Evolutionary conservation across 208 protist species (phyloP), one percentile per base, ranked within the genome.

Genomic region (Trypanosoma scelopori): DNA sequence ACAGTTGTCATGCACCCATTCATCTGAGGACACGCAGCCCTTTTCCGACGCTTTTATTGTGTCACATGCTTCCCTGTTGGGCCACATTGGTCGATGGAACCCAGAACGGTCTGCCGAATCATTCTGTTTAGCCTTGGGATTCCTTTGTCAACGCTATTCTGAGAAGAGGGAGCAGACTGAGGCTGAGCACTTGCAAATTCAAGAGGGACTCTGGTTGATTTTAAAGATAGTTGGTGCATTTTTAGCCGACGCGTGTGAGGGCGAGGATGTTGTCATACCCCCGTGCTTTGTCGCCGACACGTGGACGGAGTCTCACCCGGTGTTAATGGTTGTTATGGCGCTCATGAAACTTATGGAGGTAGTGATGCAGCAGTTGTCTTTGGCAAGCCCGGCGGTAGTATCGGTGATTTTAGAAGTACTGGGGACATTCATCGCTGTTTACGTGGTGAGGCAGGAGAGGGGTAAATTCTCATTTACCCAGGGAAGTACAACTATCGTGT

Each of bases 191-290:
- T 25, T 67, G 27, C 53, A 66, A 50, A 76, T 90, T 51, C 60
- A 69, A 45, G 88, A 94, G 68, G 63, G 65, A 23, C 37, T 87
- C 28, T 91, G 85, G 89, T 65, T 82, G 18, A 56, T 88, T 18
- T 58, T 92, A n/a, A 85, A 75, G 39, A 47, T 92, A 20, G 63
- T 78, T 22, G 51, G 53, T 42, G 80, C 75, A 43, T 93, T 93
- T 55, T 66, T 95, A 20, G 79, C 80, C 0, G 89, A 95, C 50
- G 65, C 74, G 7, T 64, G 70, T 15, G 84, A 92, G 18, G 84
- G 86, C 32, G 89, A 95, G 71, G 61, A 82, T 48, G 65, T 82
- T n/a, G 86, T 62, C 57, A 84, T 92, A 52, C 89, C 89, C 3
- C 66, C 67, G 13, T 91, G 86, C 73, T 93, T 93, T 59, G 43